Base-by-base conservation (phyloP, 2,329 filamentous ascomycete species). In the Botrytis fragariae region DNA sequence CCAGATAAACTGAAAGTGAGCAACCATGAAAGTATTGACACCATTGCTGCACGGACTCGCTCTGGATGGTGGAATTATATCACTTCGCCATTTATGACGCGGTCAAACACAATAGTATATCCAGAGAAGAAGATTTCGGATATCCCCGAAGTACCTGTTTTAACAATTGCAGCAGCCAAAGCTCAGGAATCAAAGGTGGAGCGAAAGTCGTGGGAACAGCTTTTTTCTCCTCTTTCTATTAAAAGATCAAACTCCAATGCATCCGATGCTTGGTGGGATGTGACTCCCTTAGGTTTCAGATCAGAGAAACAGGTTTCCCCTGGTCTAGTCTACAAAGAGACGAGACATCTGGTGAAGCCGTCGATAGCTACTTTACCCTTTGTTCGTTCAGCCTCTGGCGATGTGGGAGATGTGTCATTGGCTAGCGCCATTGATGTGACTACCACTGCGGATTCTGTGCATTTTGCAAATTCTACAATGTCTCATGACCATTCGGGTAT, bases 11-110 rank as follows among this genome's bases (percentile, higher is more conserved):
- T 73, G 18, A 77, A 74, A 61, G 29, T 64, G 39, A 73, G 65
- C 22, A 77, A 71, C 22, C 77, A 76, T 74, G 74, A 75, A 63
- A 81, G 79, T 63, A 73, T 78, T 12, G 79, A 76, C 69, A 80
- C 79, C 62, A 69, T 78, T 71, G 77, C 75, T 32, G 79, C 77
- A 59, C 73, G 84, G 60, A 86, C 88, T 18, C 86, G 86, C 72
- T 91, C 90, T 39, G 92, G 92, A 32, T 94, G 92, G 92, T 94
- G 92, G 92, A 92, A 93, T 78, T 86, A 92, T 76, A 89, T 94
- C 72, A 90, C 88, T 12, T 92, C 92, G 1, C 92, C 92, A 0
- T 94, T 94, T 78, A 70, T 82, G n/a, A 79, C 80, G 35, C 76
- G 79, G 63, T 80, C 80, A 22, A 82, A 81, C 61, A 82, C 80